These are phyloP conservation scores for Erigeron canadensis DNA, from an alignment of 129 eudicot genomes.

Conservation along the genomic window DNA sequence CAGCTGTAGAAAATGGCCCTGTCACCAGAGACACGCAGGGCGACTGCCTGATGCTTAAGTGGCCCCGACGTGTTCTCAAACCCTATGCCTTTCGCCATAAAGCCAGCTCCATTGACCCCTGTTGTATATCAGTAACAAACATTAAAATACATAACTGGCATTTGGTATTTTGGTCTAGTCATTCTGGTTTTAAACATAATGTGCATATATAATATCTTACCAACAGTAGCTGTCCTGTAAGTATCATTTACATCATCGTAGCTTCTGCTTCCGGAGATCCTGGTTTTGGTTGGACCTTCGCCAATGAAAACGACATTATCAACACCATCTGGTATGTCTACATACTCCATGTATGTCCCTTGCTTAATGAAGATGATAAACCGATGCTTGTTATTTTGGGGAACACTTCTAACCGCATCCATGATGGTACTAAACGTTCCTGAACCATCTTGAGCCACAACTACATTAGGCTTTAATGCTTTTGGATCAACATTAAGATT, in stretches of 20 bases:
- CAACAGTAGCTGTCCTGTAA: constrained; percentile 57
- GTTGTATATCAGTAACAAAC: too few relatives aligned
- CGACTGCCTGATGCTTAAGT: constrained; percentile 50
- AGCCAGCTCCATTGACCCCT: neutral
- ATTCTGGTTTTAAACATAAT: too few relatives aligned
- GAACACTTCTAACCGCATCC: constrained; percentile 47
- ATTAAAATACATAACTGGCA: too few relatives aligned
- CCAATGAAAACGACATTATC: constrained; percentile 52
- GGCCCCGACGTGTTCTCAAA: constrained; percentile 59
- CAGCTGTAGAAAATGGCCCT: constrained; percentile 43
- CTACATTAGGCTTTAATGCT: constrained; percentile 32
- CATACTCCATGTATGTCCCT: constrained; percentile 61
- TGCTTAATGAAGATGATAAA: constrained; percentile 53
- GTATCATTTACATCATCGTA: constrained; percentile 42
- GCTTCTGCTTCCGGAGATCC: constrained; percentile 51
- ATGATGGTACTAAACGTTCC: constrained; percentile 47
- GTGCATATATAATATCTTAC: constrained; percentile 34
- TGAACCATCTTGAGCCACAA: constrained; percentile 61
- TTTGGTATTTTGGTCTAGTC: too few relatives aligned
- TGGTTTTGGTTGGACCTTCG: constrained; percentile 61
- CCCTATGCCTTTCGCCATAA: constrained; percentile 10
- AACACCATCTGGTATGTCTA: constrained; percentile 27
- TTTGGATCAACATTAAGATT: constrained; percentile 23
- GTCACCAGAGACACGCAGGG: constrained; percentile 43
- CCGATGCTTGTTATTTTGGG: constrained; percentile 19